Percentiles rank a stretch among this genome's conserved stretches.
Evolutionary conservation across 1,139 yeast genomes (phyloP).

Genomic region (Petasospora rhodanensis): DNA sequence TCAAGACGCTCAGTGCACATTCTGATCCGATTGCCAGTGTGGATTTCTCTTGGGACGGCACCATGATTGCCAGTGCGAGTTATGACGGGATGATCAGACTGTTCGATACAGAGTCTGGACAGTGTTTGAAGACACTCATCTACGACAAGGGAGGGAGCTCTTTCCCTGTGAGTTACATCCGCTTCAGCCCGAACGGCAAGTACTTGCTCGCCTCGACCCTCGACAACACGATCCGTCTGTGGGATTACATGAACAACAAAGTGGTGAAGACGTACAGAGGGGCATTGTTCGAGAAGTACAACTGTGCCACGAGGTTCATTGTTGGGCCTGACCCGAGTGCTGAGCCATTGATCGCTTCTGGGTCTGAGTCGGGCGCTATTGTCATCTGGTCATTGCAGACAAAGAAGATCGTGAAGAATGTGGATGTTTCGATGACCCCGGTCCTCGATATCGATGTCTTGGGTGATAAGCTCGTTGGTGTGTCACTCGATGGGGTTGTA

Average conservation of each 20-base stretch:
- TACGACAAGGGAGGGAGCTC: constrained; percentile 65
- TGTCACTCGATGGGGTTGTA: constrained; percentile 38
- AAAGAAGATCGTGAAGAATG: constrained; percentile 43
- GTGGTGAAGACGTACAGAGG: constrained; percentile 68
- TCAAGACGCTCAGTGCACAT: constrained; percentile 87
- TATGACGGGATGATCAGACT: constrained; percentile 85
- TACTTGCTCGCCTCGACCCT: constrained; percentile 74
- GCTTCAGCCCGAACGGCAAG: constrained; percentile 78
- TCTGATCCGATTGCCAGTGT: constrained; percentile 83
- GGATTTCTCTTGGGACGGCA: constrained; percentile 71
- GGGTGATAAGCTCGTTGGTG: constrained; percentile 39
- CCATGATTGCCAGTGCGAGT: constrained; percentile 81
- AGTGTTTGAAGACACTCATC: constrained; percentile 84
- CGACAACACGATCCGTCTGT: constrained; percentile 72
- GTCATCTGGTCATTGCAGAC: constrained; percentile 74
- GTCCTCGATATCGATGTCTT: constrained; percentile 46
- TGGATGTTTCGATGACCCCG: constrained; percentile 34
- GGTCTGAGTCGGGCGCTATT: constrained; percentile 58
- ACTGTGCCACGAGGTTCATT: constrained; percentile 21
- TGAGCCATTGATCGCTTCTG: constrained; percentile 61
- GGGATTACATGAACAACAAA: constrained; percentile 78
- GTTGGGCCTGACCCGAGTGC: constrained; percentile 60
- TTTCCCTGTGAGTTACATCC: constrained; percentile 71
- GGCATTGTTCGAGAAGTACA: constrained; percentile 20
- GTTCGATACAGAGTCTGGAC: constrained; percentile 86